Evolutionary conservation across 805 yeast species (phyloP).

Genomic region (Metschnikowia drakensbergensis): DNA sequence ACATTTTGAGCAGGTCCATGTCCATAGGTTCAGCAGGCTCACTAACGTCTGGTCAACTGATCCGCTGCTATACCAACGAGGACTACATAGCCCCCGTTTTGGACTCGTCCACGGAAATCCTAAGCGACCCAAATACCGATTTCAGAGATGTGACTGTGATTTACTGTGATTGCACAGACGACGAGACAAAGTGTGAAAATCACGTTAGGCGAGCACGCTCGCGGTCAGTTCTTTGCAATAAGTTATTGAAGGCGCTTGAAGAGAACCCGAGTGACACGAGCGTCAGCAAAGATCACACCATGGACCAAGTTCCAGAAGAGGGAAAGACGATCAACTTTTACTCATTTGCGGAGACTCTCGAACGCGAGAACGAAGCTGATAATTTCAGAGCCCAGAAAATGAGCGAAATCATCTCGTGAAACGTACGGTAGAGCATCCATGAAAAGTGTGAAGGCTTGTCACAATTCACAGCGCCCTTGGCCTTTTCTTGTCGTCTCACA

Average conservation of each 20-base stretch:
- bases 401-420: slow-evolving; percentile 5
- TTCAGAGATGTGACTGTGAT: slow-evolving; percentile 23
- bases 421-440: neutral
- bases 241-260: slow-evolving; percentile 7
- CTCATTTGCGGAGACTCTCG: slow-evolving; percentile 30
- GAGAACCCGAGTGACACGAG: neutral
- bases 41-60: neutral
- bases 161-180: slow-evolving; percentile 10
- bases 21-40: slow-evolving; percentile 7
- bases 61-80: slow-evolving; percentile 24
- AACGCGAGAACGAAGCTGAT: slow-evolving; percentile 19
- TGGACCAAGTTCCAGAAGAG: neutral
- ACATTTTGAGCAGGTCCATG: slow-evolving; percentile 5
- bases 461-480: too few relatives aligned
- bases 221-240: slow-evolving; percentile 7
- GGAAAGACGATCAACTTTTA: slow-evolving; percentile 27
- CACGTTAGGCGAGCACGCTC: slow-evolving; percentile 3
- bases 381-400: slow-evolving; percentile 5
- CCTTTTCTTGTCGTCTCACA: neutral
- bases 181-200: neutral
- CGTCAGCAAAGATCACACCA: slow-evolving; percentile 1
- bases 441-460: too few relatives aligned
- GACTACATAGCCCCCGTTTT: slow-evolving; percentile 30
- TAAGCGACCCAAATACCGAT: slow-evolving; percentile 26
- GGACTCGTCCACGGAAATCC: slow-evolving; percentile 30